Base-by-base conservation (phyloP, 2,329 filamentous ascomycete genomes). In the Stromatinia cepivora region DNA sequence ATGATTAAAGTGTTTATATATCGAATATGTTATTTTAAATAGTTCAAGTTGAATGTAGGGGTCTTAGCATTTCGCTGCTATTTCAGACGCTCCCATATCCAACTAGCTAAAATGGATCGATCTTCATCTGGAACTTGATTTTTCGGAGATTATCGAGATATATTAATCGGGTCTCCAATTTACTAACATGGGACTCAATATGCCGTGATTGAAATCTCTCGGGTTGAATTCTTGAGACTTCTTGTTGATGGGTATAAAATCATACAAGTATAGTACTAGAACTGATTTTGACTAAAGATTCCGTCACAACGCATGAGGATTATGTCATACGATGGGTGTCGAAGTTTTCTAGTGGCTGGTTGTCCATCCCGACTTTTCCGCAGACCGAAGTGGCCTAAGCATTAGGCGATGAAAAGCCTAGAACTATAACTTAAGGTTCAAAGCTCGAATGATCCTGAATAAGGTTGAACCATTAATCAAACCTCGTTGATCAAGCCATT, bases 141-240 rank as follows among this genome's bases (percentile, higher is more conserved):
- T n/a, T n/a, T 61, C 39, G 57, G 57, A 61, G 39, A 61, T 61
- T 61, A 46, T 46, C 57, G 20, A 61, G n/a, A 42, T 31, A 48
- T 17, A 61, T 34, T n/a, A 15, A 48, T 46, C 58, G 58, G 58
- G 58, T 48, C 58, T 6, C 42, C 58, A 46, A 48, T 61, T 61
- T 4, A 8, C 15, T 3, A 7, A 13, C 31, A 56, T 36, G 53
- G 31, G 53, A 34, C 53, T 56, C 25, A 9, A 11, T 20, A 59
- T 59, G 57, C 25, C 57, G 39, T 45, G 25, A 59, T 39, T 45
- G 36, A 11, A 45, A 59, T 42, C 57, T 59, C 53, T 45, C 42
- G 25, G 58, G 22, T 22, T 6, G 22, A 15, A 46, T 31, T 8
- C 57, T 34, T 48, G 42, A 20, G n/a, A 11, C 57, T 61, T 28